These are phyloP conservation scores for Capsicum pubescens DNA, from an alignment of 257 asterid genomes.

Conservation along the genomic window DNA sequence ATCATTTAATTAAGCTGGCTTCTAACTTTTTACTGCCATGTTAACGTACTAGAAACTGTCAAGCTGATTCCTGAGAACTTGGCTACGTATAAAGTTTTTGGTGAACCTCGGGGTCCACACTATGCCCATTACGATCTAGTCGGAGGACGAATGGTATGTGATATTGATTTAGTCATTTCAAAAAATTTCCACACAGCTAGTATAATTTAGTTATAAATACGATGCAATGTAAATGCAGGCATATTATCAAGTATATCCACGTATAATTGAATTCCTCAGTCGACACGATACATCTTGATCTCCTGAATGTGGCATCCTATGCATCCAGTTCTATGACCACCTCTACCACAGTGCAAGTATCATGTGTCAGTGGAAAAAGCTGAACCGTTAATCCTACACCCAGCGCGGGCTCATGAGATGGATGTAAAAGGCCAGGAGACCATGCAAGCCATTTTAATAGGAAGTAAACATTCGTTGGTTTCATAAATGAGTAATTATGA, in stretches of 20 bases:
- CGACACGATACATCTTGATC: slow-evolving; percentile 44
- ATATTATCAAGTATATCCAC: slow-evolving; percentile 71
- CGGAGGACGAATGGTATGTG: slow-evolving; percentile 84
- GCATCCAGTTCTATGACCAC: neutral
- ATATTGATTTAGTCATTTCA: neutral
- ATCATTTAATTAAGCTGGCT: too few species aligned
- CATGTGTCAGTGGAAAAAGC: neutral
- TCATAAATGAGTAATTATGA: neutral
- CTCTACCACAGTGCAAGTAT: neutral
- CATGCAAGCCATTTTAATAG: neutral
- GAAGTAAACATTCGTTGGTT: neutral
- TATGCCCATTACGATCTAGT: slow-evolving; percentile 98
- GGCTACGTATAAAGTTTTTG: slow-evolving; percentile 78
- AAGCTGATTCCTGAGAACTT: slow-evolving; percentile 74
- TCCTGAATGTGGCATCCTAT: neutral
- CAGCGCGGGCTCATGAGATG: neutral
- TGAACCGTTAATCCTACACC: neutral
- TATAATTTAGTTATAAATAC: neutral
- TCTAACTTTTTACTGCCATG: neutral
- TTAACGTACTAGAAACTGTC: slow-evolving; percentile 57
- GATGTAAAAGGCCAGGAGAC: neutral
- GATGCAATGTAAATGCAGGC: slow-evolving; percentile 61
- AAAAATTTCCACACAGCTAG: neutral
- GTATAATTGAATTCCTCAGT: slow-evolving; percentile 69
- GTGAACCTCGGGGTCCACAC: slow-evolving; percentile 83